Base-by-base conservation (phyloP, 306 rosid genomes). In the Dalbergia cochinchinensis region DNA sequence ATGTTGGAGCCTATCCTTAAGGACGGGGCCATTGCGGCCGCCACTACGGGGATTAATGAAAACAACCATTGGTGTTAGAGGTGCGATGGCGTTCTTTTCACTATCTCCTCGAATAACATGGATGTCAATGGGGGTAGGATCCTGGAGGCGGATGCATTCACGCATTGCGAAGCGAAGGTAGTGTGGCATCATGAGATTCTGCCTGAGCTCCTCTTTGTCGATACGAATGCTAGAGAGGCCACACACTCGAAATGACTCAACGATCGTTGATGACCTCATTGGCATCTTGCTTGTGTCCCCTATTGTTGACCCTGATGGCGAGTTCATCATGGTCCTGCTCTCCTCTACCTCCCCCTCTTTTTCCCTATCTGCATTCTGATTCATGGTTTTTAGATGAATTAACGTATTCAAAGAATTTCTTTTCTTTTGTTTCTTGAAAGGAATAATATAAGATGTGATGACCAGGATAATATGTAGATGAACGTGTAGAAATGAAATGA, bases 21-120 rank as follows among this genome's bases (percentile, higher is more conserved):
- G 99, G 71, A 80, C 60, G 0, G 92, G 90, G 1, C 99, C 98
- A 5, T 85, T 88, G 11, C 99, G 90, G 0, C 98, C 99, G 16
- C 99, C 99, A 65, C 99, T 96, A 0, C 63, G 81, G 3, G 92
- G 86, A 54, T 96, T 93, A 54, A 96, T 93, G 73, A 96, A 93
- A 18, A 93, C 91, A 0, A 96, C 90, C 87, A 93, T 81, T 0
- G 98, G 98, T 19, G 83, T 60, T 45, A 69, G 79, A 0, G 96
- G 93, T 9, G 90, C 64, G 3, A 22, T 84, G 0, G 0, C 87
- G 0, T 51, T 50, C 0, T 51, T 67, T 0, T 31, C 84, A 0
- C 55, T 83, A 8, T 33, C 63, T 42, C 14, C 63, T 3, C 12
- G 5, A 16, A 75, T 75, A 51, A 16, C 26, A 3, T 73, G 79